Conservation (phyloP, 2,329 filamentous ascomycete genomes). For the Waltergamsia citrina region DNA sequence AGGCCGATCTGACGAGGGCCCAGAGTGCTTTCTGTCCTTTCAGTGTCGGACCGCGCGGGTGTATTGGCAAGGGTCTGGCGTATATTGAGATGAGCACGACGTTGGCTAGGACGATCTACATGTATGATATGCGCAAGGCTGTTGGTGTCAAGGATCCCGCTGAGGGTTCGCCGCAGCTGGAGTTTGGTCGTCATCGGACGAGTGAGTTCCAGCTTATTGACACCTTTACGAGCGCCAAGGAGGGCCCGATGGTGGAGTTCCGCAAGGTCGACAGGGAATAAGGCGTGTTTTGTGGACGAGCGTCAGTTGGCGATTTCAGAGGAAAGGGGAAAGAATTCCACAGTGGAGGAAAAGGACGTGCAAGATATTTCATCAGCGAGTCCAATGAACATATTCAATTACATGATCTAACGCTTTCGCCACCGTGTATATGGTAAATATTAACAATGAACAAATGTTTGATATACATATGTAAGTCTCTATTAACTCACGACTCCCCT, state of each 20-base stretch:
- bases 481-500: no score
- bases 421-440: no score
- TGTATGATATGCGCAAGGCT: conserved; percentile 50
- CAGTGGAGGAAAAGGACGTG: not conserved
- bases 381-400: no score
- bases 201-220: conserved; percentile 63
- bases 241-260: conserved; percentile 62
- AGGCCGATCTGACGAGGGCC: conserved; percentile 43
- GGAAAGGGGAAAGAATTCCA: no score
- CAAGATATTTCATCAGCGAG: no score
- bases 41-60: conserved; percentile 58
- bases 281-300: no score
- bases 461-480: no score
- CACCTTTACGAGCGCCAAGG: conserved; percentile 65
- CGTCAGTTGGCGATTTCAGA: no score
- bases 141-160: conserved; percentile 38
- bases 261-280: conserved; percentile 15
- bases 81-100: conserved; percentile 59
- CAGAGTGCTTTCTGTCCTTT: conserved; percentile 68
- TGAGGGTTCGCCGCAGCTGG: conserved; percentile 37
- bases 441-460: no score
- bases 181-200: conserved; percentile 43
- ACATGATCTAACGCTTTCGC: no score
- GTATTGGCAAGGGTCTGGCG: conserved; percentile 62
- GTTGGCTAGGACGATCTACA: conserved; percentile 49